Evolutionary conservation across 192 early-diverging fungal genomes (phyloP).

Genomic region (Backusella mclennaniae): DNA sequence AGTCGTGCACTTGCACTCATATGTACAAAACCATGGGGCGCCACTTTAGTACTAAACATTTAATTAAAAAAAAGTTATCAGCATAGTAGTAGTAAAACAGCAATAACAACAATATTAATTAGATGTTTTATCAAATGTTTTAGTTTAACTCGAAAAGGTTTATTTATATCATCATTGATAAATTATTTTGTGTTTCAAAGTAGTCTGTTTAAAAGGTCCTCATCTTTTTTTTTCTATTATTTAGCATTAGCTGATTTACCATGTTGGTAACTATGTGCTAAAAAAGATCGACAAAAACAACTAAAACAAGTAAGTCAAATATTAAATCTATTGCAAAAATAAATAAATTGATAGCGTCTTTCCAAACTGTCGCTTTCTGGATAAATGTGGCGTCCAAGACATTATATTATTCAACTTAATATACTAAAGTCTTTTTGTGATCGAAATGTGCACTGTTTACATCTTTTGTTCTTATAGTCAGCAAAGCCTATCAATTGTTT

Average conservation of each 20-base stretch:
- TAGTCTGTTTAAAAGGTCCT: background rate
- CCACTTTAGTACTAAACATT: background rate
- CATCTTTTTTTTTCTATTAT: background rate
- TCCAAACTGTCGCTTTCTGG: background rate
- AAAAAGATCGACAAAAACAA: background rate
- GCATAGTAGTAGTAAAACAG: background rate
- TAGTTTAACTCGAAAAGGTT: background rate
- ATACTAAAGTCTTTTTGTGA: too few relatives aligned
- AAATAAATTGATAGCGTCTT: background rate
- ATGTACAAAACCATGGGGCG: background rate
- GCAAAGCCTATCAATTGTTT: background rate
- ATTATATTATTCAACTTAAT: background rate
- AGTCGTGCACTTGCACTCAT: background rate
- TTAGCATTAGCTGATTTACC: background rate
- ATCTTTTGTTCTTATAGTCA: background rate
- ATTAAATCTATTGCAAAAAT: background rate
- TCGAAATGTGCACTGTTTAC: too few relatives aligned
- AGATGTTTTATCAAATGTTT: background rate
- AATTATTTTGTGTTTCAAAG: too few relatives aligned
- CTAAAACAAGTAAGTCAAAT: background rate
- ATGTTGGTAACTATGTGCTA: background rate
- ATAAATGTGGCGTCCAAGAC: background rate
- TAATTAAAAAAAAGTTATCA: background rate
- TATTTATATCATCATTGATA: background rate
- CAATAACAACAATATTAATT: background rate